Conservation (phyloP, 208 protist genomes). For the Crithidia brevicula region DNA sequence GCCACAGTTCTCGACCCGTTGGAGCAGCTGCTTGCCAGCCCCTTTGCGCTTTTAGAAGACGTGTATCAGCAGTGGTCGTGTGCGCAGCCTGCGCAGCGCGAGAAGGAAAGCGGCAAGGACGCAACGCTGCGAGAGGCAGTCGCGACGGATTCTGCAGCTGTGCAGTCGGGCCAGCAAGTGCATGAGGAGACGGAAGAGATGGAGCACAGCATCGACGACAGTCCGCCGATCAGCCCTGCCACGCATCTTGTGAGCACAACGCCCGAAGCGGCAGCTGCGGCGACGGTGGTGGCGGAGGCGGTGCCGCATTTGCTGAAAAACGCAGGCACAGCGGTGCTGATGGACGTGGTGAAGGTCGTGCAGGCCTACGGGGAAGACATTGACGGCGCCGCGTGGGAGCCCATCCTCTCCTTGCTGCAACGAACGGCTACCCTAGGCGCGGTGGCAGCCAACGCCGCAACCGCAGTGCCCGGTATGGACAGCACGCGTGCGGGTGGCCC, state of each 20-base stretch:
- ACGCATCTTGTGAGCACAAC: neutral
- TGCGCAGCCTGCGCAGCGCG: neutral
- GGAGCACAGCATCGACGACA: constrained; percentile 8
- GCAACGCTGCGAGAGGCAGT: neutral
- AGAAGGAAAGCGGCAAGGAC: neutral
- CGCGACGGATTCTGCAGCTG: too few species aligned
- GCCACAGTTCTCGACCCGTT: constrained; percentile 6
- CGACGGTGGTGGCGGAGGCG: constrained; percentile 4
- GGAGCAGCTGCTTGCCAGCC: constrained; percentile 33
- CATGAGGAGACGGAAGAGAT: neutral
- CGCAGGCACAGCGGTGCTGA: constrained; percentile 23
- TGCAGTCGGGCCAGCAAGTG: neutral
- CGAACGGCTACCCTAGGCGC: constrained; percentile 26
- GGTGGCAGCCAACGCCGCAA: too few species aligned
- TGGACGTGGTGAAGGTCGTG: constrained; percentile 57
- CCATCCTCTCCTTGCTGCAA: constrained; percentile 53
- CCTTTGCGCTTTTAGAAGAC: constrained; percentile 36
- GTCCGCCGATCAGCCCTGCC: neutral
- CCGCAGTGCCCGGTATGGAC: neutral
- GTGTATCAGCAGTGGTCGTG: constrained; percentile 32
- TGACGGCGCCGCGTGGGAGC: constrained; percentile 49
- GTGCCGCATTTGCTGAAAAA: constrained; percentile 20
- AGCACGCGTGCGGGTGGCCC: neutral
- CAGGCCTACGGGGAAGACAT: constrained; percentile 67
- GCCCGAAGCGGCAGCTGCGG: constrained; percentile 8